Base-by-base conservation (phyloP, 169 alveolate genomes). In the Eimeria necatrix region DNA sequence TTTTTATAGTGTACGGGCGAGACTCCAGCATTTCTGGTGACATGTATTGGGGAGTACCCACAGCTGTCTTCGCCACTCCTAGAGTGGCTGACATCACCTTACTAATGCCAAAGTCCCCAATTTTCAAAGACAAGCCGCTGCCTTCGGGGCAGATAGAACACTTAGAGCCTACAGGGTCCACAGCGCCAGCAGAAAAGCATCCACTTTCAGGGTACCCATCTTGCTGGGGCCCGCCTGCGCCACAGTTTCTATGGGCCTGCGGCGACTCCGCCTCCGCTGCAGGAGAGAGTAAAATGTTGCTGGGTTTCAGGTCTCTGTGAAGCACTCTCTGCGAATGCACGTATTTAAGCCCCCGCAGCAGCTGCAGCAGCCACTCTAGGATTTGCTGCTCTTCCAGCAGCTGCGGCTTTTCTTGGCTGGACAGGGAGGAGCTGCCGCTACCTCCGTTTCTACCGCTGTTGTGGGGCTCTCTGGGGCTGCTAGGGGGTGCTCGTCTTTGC, bases 1-100 rank as follows among this genome's bases (percentile, higher is more conserved):
- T 98, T 93, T 99, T 99, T 98, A 99, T 98, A 94, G 99, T 99
- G 97, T 99, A 99, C 12, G 99, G 99, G 94, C 98, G 98, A 76
- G 71, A 68, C 20, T 97, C 96, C 32, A 99, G 99, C 95, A 99
- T 98, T 97, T 99, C 99, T 0, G 99, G 99, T 46, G 99, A 98
- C 97, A 99, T 97, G 97, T 99, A 99, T 97, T 99, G 99, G 0
- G 99, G 99, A 22, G 99, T 99, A 60, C 99, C 99, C 64, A 99
- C 99, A 93, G 98, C 96, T n/a, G 99, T 98, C 60, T 96, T 96
- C 46, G 99, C 99, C 97, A 51, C 68, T 16, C 71, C 85, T 22
- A 60, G 87, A 24, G 92, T 74, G 26, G 94, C 97, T 76, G 97
- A 98, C 78, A 98, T 96, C 26, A 98, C 99, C 93, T 98, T 98